Percentiles rank a stretch among this genome's conserved stretches.
Evolutionary conservation across 441 rosid genomes (phyloP).

Genomic region (Eutrema salsugineum): DNA sequence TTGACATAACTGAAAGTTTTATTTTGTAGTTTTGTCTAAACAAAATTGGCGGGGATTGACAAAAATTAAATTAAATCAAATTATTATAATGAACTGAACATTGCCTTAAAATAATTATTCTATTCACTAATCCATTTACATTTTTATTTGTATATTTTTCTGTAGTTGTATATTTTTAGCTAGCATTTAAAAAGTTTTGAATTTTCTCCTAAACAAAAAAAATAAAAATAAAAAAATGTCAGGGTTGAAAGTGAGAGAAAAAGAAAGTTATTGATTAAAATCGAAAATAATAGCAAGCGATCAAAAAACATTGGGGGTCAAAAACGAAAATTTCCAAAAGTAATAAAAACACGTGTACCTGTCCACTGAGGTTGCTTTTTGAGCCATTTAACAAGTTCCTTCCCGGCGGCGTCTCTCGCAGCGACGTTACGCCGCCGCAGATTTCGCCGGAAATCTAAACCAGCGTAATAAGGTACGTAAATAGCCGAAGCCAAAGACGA

Average conservation of each 20-base stretch:
- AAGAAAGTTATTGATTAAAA: neutral
- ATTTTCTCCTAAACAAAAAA: neutral
- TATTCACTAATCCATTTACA: neutral
- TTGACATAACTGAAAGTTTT: neutral
- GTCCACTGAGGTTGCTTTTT: slow-evolving; percentile 47
- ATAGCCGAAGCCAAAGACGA: slow-evolving; percentile 56
- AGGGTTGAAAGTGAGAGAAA: neutral
- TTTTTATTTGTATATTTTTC: neutral
- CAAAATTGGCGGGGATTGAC: neutral
- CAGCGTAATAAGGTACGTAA: slow-evolving; percentile 61
- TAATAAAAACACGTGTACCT: slow-evolving; percentile 11
- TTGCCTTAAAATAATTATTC: neutral
- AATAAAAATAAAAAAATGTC: neutral
- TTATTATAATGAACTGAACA: neutral
- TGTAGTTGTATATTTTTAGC: neutral
- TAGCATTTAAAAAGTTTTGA: neutral
- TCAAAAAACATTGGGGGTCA: neutral
- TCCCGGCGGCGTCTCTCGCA: slow-evolving; percentile 42
- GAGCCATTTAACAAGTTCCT: slow-evolving; percentile 44
- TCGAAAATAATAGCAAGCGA: neutral
- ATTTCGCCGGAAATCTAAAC: slow-evolving; percentile 51
- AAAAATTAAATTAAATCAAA: neutral
- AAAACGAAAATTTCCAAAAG: neutral
- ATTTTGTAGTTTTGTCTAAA: neutral
- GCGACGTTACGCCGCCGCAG: slow-evolving; percentile 41